Base-by-base conservation (phyloP, 1,284 basidiomycete species). In the Cryptococcus sp. region DNA sequence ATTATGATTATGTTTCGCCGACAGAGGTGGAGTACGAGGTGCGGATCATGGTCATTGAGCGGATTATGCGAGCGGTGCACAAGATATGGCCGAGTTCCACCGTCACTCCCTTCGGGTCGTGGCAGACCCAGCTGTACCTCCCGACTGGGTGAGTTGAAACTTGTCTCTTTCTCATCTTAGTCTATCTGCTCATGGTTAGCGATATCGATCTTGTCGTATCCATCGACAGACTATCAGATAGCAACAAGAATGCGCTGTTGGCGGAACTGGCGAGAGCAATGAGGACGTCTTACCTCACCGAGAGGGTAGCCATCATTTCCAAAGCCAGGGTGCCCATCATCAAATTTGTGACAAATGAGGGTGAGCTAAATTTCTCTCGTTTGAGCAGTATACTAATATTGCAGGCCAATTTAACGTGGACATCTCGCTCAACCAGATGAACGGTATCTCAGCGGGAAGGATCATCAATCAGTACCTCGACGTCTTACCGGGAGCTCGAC, bases 101-200 rank as follows among this genome's bases (percentile, higher is more conserved):
- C 34, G 85, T 97, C 5, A 74, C 81, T 47, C 85, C 92, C 0
- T 99, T 98, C 69, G 94, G 94, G 16, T 91, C 87, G 62, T 95
- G 87, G 68, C 85, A 87, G 65, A 99, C 94, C 10, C 89, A 91
- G 64, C 76, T 98, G 23, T 99, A 99, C 71, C 79, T 98, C 12
- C 94, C 94, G 1, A 78, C 82, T 54, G 94, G 92, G 91, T 93
- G 68, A 63, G 84, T 75, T 7, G 16, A 9, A 38, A 6, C 3
- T 7, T 6, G 5, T 38, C 37, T 4, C 10, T 22, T 22, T 5
- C 37, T 12, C n/a, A 12, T 22, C 21, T 41, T 18, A 31, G 25
- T n/a, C n/a, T n/a, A n/a, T n/a, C n/a, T 14, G 40, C 35, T 16
- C n/a, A 21, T 23, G 25, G 18, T 10, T 74, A 77, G 78, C 24